These are phyloP conservation scores for Aristolochia californica DNA, from an alignment of 164 flowering plant genomes.

Conservation along the genomic window DNA sequence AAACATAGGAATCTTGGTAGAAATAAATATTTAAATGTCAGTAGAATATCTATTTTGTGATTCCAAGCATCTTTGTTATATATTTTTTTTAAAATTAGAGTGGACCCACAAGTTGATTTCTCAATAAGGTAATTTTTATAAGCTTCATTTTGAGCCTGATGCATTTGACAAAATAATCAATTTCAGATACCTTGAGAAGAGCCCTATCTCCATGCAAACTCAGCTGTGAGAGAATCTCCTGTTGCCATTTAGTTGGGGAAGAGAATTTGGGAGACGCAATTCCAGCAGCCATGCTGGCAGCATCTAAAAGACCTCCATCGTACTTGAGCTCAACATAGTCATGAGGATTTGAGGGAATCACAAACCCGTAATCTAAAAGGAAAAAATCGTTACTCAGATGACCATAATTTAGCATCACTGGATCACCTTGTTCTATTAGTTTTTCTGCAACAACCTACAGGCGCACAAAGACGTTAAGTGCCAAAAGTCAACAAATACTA, in stretches of 20 bases:
- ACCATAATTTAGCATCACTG: constrained; percentile 70
- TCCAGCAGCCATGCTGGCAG: constrained; percentile 90
- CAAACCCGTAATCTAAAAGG: constrained; percentile 89
- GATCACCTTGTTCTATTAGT: constrained; percentile 39
- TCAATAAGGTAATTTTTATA: constrained; percentile 52
- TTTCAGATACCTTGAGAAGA: constrained; percentile 53
- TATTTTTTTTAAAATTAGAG: too few species aligned
- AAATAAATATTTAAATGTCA: too few species aligned
- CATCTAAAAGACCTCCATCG: constrained; percentile 77
- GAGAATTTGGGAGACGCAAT: constrained; percentile 62
- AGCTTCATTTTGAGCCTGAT: constrained; percentile 52
- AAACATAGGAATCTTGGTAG: too few species aligned
- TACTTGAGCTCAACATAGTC: constrained; percentile 82
- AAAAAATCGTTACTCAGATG: constrained; percentile 73
- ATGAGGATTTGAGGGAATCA: constrained; percentile 63
- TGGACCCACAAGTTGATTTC: constrained; percentile 59
- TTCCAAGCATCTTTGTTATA: too few species aligned
- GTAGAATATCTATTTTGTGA: too few species aligned
- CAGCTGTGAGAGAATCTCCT: constrained; percentile 43
- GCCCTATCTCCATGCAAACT: constrained; percentile 54
- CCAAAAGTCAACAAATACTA: not conserved
- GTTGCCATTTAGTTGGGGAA: constrained; percentile 78
- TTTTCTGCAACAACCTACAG: constrained; percentile 75
- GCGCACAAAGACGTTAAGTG: constrained; percentile 21
- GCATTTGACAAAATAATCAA: constrained; percentile 3